A percentile compares a stretch with the other conserved stretches of the same genome.
phyloP scores from a whole-genome alignment of 768 basidiomycete species.

The Dioszegia crocea region DNA sequence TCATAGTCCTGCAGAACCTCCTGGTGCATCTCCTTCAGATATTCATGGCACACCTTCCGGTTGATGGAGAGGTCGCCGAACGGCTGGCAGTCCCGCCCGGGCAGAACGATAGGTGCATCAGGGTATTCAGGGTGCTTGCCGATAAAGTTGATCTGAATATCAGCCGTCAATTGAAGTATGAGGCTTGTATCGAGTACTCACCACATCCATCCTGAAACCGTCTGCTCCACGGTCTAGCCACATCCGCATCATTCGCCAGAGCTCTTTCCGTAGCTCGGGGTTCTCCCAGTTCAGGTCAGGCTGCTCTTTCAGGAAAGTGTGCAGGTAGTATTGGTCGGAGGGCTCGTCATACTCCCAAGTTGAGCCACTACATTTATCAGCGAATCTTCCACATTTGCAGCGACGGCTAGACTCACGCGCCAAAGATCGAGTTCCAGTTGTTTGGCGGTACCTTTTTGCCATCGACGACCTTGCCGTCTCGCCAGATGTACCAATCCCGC shows the following conservation, averaged over 20 bases:
- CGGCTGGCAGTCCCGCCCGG: conserved; percentile 56
- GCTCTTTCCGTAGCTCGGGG: conserved; percentile 52
- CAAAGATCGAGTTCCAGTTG: conserved; percentile 68
- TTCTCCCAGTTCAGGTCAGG: conserved; percentile 64
- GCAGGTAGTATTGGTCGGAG: conserved; percentile 69
- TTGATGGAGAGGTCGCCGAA: conserved; percentile 58
- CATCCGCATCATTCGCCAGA: conserved; percentile 63
- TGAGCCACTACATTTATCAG: conserved; percentile 43
- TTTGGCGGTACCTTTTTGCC: conserved; percentile 64
- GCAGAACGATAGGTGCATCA: conserved; percentile 58
- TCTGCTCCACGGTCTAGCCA: conserved; percentile 73
- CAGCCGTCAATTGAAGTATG: background rate
- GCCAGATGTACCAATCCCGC: conserved; percentile 75
- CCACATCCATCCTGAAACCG: conserved; percentile 62
- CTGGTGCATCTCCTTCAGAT: conserved; percentile 62
- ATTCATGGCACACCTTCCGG: conserved; percentile 66
- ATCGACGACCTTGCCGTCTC: conserved; percentile 57
- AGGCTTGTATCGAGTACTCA: conserved; percentile 2
- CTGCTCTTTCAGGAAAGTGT: conserved; percentile 55
- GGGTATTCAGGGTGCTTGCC: conserved; percentile 64
- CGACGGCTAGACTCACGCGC: conserved; percentile 39
- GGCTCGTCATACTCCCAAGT: conserved; percentile 67
- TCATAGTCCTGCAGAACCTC: conserved; percentile 53
- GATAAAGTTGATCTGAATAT: conserved; percentile 60
- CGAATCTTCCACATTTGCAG: background rate